Base-by-base conservation (phyloP, 805 yeast genomes). In the Yarrowia sp. region DNA sequence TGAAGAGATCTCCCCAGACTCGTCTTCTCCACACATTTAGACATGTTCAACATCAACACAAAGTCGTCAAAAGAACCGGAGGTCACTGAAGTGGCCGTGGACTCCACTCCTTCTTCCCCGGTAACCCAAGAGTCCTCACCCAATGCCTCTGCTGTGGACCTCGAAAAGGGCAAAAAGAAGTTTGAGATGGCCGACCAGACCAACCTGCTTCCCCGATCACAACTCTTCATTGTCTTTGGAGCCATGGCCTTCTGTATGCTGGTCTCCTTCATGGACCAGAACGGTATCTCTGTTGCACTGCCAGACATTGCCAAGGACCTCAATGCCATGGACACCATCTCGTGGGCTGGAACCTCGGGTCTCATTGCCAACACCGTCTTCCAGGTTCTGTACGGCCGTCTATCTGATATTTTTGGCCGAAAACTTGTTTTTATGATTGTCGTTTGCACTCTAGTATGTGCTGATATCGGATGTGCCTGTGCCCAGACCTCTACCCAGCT, bases 331-430 rank as follows among this genome's bases (percentile, higher is more conserved):
- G 76, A 76, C 19, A 80, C 86, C 0, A 83, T 85, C 52, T 80
- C 85, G 56, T 86, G 89, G 89, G 87, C 86, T 0, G 87, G 87
- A 14, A 82, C 88, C 0, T 82, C 87, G 2, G 74, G 82, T 15
- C 74, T 84, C 36, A 80, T 86, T 63, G 85, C 87, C 7, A 81
- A 81, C 63, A 79, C 85, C 56, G 79, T 81, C 7, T 83, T 84
- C 70, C 87, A 85, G 71, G 84, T 84, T 4, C 72, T 85, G 12
- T 80, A 82, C 60, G 89, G 89, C 1, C 76, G 89, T 39, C 72
- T 84, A 33, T 80, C 86, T 1, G 89, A 86, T 73, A 84, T 85
- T 9, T 83, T 85, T 72, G 86, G 86, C 10, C 73, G 88, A 55
- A 85, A 84, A 69, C 71, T 72, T 55, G 79, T 84, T 9, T 72